Evolutionary conservation across 148 eudicot genomes (phyloP).

Genomic region (Vaccinium vitisidaea): DNA sequence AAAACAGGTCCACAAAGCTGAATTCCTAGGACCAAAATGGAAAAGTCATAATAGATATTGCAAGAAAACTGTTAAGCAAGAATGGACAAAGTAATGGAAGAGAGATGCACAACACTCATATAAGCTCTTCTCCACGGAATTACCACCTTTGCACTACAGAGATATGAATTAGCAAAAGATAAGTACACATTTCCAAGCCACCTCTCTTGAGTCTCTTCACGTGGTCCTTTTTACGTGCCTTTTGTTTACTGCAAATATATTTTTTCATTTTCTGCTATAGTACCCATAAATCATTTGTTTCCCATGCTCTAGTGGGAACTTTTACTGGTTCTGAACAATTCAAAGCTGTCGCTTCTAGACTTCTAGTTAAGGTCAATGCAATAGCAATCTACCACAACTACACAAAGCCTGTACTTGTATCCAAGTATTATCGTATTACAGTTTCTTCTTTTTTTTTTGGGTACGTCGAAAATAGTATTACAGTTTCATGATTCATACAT

Average conservation of each 20-base stretch:
- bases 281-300: not conserved
- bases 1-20: conserved; percentile 62
- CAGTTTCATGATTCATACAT: too few species aligned
- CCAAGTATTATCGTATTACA: not conserved
- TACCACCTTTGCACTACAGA: conserved; percentile 71
- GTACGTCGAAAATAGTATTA: too few species aligned
- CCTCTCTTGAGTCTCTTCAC: not conserved
- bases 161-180: not conserved
- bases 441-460: too few species aligned
- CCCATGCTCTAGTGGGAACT: not conserved
- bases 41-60: not conserved
- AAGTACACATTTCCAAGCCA: not conserved
- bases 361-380: not conserved
- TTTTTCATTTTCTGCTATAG: not conserved
- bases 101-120: conserved; percentile 45
- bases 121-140: conserved; percentile 48
- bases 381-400: not conserved
- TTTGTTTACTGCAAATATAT: not conserved
- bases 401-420: not conserved
- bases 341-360: too few species aligned
- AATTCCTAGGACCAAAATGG: conserved; percentile 33
- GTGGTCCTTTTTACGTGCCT: not conserved
- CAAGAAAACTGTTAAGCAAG: conserved; percentile 3
- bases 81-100: conserved; percentile 5
- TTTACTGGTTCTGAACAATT: not conserved